Conservation (phyloP, 495 filamentous ascomycete genomes). For the Talaromyces ruber region DNA sequence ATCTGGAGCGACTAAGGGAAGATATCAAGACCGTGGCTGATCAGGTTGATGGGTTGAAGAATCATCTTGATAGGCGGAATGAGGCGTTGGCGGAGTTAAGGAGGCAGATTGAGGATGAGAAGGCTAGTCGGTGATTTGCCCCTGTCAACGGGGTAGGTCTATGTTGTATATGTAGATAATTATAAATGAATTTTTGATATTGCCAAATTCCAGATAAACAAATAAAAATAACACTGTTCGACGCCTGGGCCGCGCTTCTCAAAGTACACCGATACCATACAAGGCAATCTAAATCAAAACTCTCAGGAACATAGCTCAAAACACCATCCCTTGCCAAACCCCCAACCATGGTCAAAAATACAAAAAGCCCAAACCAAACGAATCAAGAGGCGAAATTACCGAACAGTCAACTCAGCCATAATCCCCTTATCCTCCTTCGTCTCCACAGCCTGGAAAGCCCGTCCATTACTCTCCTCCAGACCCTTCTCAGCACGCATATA, state of each 20-base stretch:
- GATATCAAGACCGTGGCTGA: slow-evolving; percentile 42
- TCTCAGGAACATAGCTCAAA: not conserved
- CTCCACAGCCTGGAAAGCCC: slow-evolving; percentile 33
- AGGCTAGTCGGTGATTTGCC: slow-evolving; percentile 23
- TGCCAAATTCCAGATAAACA: not conserved
- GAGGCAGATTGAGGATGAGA: slow-evolving; percentile 39
- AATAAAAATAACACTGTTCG: not conserved
- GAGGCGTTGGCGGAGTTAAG: slow-evolving; percentile 33
- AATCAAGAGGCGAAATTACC: slow-evolving; percentile 3
- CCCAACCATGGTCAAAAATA: not conserved
- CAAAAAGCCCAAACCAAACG: not conserved
- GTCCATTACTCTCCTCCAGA: slow-evolving; percentile 37
- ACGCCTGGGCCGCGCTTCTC: not conserved
- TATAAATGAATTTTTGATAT: not conserved
- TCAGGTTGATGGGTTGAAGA: slow-evolving; percentile 45
- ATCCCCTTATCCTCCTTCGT: slow-evolving; percentile 30
- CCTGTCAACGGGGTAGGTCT: not conserved
- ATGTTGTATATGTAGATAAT: not conserved
- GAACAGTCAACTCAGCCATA: slow-evolving; percentile 20
- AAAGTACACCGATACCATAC: not conserved
- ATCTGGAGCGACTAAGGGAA: slow-evolving; percentile 30
- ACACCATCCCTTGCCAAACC: not conserved
- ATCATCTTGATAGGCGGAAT: slow-evolving; percentile 36
- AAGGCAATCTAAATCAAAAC: not conserved
- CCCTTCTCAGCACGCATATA: slow-evolving; percentile 73